Conservation (phyloP, 2,329 filamentous ascomycete species). For the Tolypocladium tundrense region DNA sequence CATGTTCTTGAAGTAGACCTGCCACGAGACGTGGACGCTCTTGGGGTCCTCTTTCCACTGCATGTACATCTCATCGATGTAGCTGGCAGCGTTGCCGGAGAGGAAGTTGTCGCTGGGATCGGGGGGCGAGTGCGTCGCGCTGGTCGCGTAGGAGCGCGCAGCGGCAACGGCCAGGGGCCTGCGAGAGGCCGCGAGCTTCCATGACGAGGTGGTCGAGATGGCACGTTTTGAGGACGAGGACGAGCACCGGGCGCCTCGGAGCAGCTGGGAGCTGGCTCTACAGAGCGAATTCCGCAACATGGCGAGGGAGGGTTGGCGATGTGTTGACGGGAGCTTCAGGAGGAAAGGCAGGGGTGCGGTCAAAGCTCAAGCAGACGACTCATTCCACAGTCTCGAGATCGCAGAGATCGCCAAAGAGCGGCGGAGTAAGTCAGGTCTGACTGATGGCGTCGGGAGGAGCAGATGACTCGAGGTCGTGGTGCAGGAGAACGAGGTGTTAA, state of each 20-base stretch:
- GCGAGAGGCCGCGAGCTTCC: slow-evolving; percentile 34
- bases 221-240: slow-evolving; percentile 27
- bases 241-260: slow-evolving; percentile 41
- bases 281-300: slow-evolving; percentile 65
- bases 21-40: slow-evolving; percentile 96
- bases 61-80: slow-evolving; percentile 99
- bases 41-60: slow-evolving; percentile 90
- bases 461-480: slow-evolving; percentile 1
- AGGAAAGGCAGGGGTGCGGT: slow-evolving; percentile 5
- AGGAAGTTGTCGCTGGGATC: slow-evolving; percentile 95
- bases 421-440: slow-evolving; percentile 34
- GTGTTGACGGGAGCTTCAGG: slow-evolving; percentile 3
- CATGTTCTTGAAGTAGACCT: slow-evolving; percentile 99
- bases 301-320: slow-evolving; percentile 25
- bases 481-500: not conserved
- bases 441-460: not conserved
- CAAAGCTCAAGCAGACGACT: slow-evolving; percentile 11
- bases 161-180: slow-evolving; percentile 38
- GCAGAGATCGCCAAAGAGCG: slow-evolving; percentile 27
- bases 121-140: slow-evolving; percentile 41
- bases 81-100: slow-evolving; percentile 93
- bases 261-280: slow-evolving; percentile 55
- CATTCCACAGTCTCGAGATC: slow-evolving; percentile 23
- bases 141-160: slow-evolving; percentile 44
- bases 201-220: slow-evolving; percentile 34